Conservation (phyloP, 768 basidiomycete species). For the Trametopsis cervina region DNA sequence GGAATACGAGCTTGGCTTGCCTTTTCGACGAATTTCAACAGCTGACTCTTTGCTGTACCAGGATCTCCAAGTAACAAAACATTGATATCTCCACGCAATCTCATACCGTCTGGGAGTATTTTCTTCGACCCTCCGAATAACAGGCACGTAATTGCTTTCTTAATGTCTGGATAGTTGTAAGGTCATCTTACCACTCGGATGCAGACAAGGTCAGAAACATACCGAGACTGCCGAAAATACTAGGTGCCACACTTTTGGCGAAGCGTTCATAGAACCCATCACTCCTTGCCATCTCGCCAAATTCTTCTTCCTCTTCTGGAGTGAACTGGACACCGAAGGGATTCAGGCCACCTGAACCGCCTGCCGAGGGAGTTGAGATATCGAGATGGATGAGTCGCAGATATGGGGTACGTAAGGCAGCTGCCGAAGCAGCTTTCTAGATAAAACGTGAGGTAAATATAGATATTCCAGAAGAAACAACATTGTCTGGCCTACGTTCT, state of each 20-base stretch:
- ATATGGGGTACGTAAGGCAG: conserved; percentile 91
- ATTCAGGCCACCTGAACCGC: conserved; percentile 64
- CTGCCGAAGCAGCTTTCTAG: conserved; percentile 75
- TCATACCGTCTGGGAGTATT: conserved; percentile 93
- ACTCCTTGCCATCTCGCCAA: conserved; percentile 82
- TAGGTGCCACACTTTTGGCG: conserved; percentile 89
- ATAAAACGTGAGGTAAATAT: not conserved
- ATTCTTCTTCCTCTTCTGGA: conserved; percentile 96
- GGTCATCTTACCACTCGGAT: not conserved
- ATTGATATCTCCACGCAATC: conserved; percentile 95
- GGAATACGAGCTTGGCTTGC: conserved; percentile 25
- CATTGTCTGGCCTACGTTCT: conserved; percentile 49
- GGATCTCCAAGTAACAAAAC: conserved; percentile 95
- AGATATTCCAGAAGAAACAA: not conserved
- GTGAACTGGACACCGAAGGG: conserved; percentile 87
- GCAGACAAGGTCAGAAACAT: conserved; percentile 14
- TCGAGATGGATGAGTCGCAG: conserved; percentile 91
- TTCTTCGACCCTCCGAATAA: conserved; percentile 98
- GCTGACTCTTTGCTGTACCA: conserved; percentile 95
- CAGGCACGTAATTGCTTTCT: conserved; percentile 95
- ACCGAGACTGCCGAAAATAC: conserved; percentile 96
- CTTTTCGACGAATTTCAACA: conserved; percentile 98
- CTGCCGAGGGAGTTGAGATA: conserved; percentile 69
- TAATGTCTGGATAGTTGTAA: conserved; percentile 65
- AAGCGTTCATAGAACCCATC: conserved; percentile 92